Base-by-base conservation (phyloP, 1,139 yeast species). In the Nadsonia commutata region DNA sequence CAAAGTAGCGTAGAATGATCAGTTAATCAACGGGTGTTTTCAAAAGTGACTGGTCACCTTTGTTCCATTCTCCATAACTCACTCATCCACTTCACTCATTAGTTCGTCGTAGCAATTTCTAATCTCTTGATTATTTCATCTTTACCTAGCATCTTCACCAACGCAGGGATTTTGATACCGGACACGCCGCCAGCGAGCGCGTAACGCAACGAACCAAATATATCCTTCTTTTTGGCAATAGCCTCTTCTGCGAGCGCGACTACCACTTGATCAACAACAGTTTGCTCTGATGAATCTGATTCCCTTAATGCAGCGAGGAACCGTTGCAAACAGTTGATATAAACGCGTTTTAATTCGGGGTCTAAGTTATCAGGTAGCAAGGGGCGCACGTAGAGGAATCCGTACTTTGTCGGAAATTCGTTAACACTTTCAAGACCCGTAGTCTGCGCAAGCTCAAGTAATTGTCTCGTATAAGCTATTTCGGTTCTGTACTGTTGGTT, bases 181-280 rank as follows among this genome's bases (percentile, higher is more conserved):
- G 94, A 69, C 3, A 66, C 65, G 3, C 79, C 74, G 0, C 86
- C 94, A 8, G 86, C 70, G 13, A 85, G 57, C 0, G 90, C 88
- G 51, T 67, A 76, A 45, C 96, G 67, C 11, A 83, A 56, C 0
- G 78, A 59, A 52, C 74, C 78, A 54, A 75, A 83, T 0, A 82
- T 60, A n/a, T 68, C 65, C 27, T 47, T 51, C 43, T 52, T 53
- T 9, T 27, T 27, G 33, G 33, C 33, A 11, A 27, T 9, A 13
- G 5, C 33, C 5, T 27, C 33, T 6, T 27, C 33, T 3, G 33
- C 16, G n/a, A 27, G 33, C 5, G 33, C 9, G 9, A 11, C n/a
- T 11, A 27, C 33, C 9, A 16, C 33, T 11, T 4, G 9, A 13
- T 27, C 33, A 27, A 27, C n/a, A 9, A 27, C 16, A 9, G 16